These are phyloP conservation scores for Pyracantha coccinea DNA, from an alignment of 331 rosid species.

Conservation along the genomic window DNA sequence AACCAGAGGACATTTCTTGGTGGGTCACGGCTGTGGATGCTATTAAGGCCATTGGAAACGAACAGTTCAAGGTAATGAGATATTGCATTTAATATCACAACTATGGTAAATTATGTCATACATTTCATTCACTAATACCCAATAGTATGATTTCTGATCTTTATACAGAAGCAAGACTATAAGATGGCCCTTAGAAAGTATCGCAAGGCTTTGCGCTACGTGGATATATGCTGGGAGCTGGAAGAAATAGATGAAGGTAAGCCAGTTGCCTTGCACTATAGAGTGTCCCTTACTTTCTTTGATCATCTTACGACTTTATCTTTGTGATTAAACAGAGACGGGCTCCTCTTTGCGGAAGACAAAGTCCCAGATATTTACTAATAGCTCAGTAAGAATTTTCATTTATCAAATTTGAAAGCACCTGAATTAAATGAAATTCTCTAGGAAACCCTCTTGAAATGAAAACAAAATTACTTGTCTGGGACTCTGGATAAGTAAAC, in stretches of 20 bases:
- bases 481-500: not conserved
- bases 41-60: conserved; percentile 66
- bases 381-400: conserved; percentile 64
- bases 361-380: conserved; percentile 74
- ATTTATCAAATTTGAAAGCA: not conserved
- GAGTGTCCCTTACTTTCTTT: not conserved
- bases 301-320: not conserved
- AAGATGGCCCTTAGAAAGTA: conserved; percentile 88
- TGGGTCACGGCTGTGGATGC: conserved; percentile 57
- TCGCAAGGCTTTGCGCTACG: conserved; percentile 66
- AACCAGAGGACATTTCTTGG: conserved; percentile 57
- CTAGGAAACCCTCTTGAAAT: not conserved
- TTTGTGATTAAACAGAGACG: conserved; percentile 40
- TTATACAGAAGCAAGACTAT: conserved; percentile 59
- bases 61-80: conserved; percentile 43
- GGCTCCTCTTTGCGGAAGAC: conserved; percentile 56
- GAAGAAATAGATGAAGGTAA: conserved; percentile 71
- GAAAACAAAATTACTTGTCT: not conserved
- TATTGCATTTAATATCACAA: not conserved
- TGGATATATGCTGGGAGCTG: conserved; percentile 84
- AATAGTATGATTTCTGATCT: no score
- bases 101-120: not conserved
- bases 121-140: not conserved
- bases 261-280: not conserved
- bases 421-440: not conserved